Evolutionary conservation across 2,329 filamentous ascomycete genomes (phyloP).

Genomic region (Pochonia chlamydosporia): DNA sequence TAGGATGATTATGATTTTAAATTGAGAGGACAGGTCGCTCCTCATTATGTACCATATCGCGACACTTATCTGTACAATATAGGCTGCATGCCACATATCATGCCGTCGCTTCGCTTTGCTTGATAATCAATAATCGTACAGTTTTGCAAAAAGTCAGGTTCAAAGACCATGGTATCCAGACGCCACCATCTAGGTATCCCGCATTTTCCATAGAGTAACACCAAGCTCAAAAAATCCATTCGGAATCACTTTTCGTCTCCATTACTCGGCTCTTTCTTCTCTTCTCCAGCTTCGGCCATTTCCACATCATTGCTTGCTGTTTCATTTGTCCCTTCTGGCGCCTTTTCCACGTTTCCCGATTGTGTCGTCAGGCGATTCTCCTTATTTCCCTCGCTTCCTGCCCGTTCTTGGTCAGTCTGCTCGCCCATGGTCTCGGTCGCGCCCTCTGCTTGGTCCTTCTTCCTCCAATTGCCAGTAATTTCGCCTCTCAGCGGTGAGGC

Average conservation of each 20-base stretch:
- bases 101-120: background rate
- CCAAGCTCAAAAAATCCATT: background rate
- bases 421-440: constrained; percentile 14
- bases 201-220: background rate
- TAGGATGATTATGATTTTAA: background rate
- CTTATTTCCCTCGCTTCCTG: constrained; percentile 36
- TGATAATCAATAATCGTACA: background rate
- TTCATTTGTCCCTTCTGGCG: constrained; percentile 7
- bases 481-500: constrained; percentile 20
- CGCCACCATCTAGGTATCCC: background rate
- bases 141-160: background rate
- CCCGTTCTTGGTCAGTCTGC: constrained; percentile 22
- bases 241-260: constrained; percentile 13
- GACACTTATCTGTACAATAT: constrained; percentile 1
- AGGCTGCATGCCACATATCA: constrained; percentile 1
- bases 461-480: constrained; percentile 28
- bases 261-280: constrained; percentile 3
- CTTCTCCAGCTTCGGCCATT: constrained; percentile 20
- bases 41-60: background rate
- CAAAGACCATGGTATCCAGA: background rate
- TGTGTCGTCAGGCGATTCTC: constrained; percentile 32
- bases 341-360: constrained; percentile 8
- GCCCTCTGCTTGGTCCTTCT: constrained; percentile 19
- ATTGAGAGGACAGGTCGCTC: background rate
- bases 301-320: constrained; percentile 22